Percentiles rank a stretch among this genome's conserved stretches.
Evolutionary conservation across 148 eudicot species (phyloP).

Genomic region (Amaranthus cruentus): DNA sequence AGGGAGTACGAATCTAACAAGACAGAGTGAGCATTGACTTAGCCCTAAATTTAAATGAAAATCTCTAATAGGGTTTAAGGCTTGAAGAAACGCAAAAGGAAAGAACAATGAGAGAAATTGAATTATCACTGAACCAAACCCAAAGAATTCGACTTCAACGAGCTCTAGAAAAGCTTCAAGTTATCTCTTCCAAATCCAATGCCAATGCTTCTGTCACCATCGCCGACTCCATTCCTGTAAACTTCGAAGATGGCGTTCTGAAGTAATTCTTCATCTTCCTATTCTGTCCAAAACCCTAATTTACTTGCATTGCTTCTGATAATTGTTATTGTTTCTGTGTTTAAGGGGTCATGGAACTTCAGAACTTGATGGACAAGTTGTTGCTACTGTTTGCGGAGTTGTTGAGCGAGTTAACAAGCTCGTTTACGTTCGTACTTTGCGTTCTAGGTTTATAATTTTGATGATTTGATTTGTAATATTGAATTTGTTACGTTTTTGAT

Average conservation of each 20-base stretch:
- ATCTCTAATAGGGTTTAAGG: too few relatives aligned
- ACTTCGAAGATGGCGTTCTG: conserved; percentile 64
- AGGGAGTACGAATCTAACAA: too few relatives aligned
- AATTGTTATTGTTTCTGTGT: not conserved
- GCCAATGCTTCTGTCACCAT: conserved; percentile 62
- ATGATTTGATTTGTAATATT: not conserved
- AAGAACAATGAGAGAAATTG: conserved; percentile 52
- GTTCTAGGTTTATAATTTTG: conserved; percentile 53
- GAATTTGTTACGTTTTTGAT: not conserved
- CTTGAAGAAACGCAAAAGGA: too few relatives aligned
- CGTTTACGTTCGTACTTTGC: conserved; percentile 69
- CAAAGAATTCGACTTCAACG: conserved; percentile 68
- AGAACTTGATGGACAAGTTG: conserved; percentile 60
- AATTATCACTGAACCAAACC: conserved; percentile 58
- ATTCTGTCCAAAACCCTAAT: conserved; percentile 10
- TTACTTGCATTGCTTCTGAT: not conserved
- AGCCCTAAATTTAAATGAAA: too few relatives aligned
- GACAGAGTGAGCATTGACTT: too few relatives aligned
- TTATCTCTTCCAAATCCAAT: conserved; percentile 44
- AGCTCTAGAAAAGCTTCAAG: conserved; percentile 56
- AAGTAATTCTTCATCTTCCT: conserved; percentile 37
- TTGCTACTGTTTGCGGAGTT: conserved; percentile 80
- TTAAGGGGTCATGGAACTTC: conserved; percentile 88
- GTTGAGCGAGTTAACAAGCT: conserved; percentile 85
- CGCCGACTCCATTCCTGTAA: conserved; percentile 68